These are phyloP conservation scores for Saccharum hybrid DNA, from an alignment of 202 grass and related monocot genomes.

Conservation along the genomic window DNA sequence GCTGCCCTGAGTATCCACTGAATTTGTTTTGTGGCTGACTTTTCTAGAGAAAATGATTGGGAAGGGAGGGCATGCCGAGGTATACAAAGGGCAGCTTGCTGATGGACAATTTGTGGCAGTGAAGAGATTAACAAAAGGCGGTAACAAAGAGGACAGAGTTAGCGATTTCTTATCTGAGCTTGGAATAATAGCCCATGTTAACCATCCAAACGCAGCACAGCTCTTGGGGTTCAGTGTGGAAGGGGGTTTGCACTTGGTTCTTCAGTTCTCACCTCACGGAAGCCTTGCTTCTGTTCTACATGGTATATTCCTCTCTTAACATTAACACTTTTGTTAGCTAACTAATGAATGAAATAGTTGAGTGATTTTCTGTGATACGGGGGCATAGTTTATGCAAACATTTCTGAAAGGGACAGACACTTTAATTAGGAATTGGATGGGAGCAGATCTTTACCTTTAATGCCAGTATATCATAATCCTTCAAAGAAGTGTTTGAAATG, in stretches of 20 bases:
- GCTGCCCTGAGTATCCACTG: background rate
- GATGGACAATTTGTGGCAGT: conserved; percentile 88
- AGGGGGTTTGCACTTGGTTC: conserved; percentile 80
- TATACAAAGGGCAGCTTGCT: conserved; percentile 77
- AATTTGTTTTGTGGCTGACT: conserved; percentile 34
- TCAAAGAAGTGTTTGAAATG: conserved; percentile 29
- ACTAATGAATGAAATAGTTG: conserved; percentile 27
- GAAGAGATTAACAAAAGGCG: conserved; percentile 84
- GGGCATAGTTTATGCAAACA: conserved; percentile 18
- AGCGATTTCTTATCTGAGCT: conserved; percentile 93
- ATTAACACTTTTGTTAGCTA: conserved; percentile 31
- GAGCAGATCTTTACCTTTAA: conserved; percentile 31
- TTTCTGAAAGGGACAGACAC: conserved; percentile 15
- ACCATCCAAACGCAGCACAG: conserved; percentile 92
- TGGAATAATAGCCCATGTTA: conserved; percentile 98
- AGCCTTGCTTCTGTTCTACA: conserved; percentile 94
- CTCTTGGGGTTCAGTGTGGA: conserved; percentile 96
- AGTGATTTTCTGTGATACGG: background rate
- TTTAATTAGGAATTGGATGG: background rate
- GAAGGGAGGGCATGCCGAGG: conserved; percentile 93
- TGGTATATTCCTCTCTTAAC: conserved; percentile 58
- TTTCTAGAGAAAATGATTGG: conserved; percentile 85
- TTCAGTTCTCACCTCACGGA: conserved; percentile 92
- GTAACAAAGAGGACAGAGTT: conserved; percentile 82
- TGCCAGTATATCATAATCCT: conserved; percentile 12